These are phyloP conservation scores for Allantophomopsis cytisporea DNA, from an alignment of 2,329 filamentous ascomycete species.

Conservation along the genomic window DNA sequence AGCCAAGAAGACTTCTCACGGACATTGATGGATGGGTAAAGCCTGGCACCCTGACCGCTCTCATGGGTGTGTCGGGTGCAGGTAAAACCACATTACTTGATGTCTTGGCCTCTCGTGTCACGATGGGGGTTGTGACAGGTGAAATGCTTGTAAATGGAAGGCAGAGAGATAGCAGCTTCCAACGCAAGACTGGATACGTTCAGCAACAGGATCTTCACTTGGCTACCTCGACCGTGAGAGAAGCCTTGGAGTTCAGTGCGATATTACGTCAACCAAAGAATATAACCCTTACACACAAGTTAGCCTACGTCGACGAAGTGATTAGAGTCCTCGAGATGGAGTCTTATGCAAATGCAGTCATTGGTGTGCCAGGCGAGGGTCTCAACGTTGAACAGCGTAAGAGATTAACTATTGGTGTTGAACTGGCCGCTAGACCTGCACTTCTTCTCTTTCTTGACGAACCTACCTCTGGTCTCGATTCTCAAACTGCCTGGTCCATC, in stretches of 20 bases:
- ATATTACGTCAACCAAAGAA: slow-evolving; percentile 68
- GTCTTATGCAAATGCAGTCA: slow-evolving; percentile 81
- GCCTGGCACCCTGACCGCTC: slow-evolving; percentile 50
- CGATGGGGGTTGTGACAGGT: slow-evolving; percentile 84
- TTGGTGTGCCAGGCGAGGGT: slow-evolving; percentile 79
- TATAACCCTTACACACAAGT: slow-evolving; percentile 60
- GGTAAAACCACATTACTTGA: slow-evolving; percentile 85
- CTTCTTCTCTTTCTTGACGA: slow-evolving; percentile 85
- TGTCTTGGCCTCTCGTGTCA: slow-evolving; percentile 68
- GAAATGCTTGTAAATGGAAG: slow-evolving; percentile 59
- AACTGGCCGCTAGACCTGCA: slow-evolving; percentile 79
- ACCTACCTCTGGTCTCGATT: slow-evolving; percentile 87
- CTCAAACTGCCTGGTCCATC: slow-evolving; percentile 85
- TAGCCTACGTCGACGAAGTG: slow-evolving; percentile 76
- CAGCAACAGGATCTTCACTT: slow-evolving; percentile 86
- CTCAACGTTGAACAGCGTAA: slow-evolving; percentile 57
- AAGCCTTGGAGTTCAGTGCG: slow-evolving; percentile 75
- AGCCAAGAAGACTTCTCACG: slow-evolving; percentile 48
- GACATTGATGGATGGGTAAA: slow-evolving; percentile 58
- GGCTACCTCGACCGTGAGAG: slow-evolving; percentile 70
- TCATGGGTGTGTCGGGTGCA: slow-evolving; percentile 51
- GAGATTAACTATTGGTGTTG: slow-evolving; percentile 82
- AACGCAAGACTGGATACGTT: slow-evolving; percentile 81
- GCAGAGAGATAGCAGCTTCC: slow-evolving; percentile 66
- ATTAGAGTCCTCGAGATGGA: slow-evolving; percentile 52